These are phyloP conservation scores for Neurospora tetrasperma DNA, from an alignment of 495 filamentous ascomycete genomes.

Conservation along the genomic window DNA sequence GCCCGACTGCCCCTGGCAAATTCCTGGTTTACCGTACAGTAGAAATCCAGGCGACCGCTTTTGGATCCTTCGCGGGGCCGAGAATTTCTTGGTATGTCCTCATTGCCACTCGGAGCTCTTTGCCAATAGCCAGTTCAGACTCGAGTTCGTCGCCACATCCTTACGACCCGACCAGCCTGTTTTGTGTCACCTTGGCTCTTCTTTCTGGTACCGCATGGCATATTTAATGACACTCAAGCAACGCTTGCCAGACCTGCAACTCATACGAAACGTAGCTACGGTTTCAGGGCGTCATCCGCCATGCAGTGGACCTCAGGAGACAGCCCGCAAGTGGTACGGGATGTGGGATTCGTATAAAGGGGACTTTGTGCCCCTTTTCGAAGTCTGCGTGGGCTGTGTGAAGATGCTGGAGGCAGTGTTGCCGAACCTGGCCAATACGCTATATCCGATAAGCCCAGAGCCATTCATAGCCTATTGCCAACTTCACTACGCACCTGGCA, in stretches of 20 bases:
- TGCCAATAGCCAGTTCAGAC: slow-evolving; percentile 26
- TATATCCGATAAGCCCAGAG: slow-evolving; percentile 4
- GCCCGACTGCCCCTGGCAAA: slow-evolving; percentile 28
- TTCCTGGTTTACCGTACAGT: slow-evolving; percentile 8
- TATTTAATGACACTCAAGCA: slow-evolving; percentile 34
- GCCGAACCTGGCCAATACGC: slow-evolving; percentile 28
- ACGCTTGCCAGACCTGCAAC: slow-evolving; percentile 24
- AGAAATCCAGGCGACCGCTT: slow-evolving; percentile 25
- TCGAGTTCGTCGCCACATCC: slow-evolving; percentile 27
- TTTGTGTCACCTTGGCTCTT: slow-evolving; percentile 35
- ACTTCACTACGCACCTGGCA: slow-evolving; percentile 23
- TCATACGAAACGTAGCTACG: slow-evolving; percentile 30
- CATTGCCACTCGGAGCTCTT: slow-evolving; percentile 32
- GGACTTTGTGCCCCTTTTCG: slow-evolving; percentile 25
- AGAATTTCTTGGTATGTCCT: slow-evolving; percentile 38
- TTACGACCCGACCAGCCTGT: slow-evolving; percentile 27
- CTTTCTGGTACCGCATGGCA: slow-evolving; percentile 37
- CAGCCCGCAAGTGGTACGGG: slow-evolving; percentile 32
- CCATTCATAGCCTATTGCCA: slow-evolving; percentile 29
- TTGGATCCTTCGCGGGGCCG: slow-evolving; percentile 29
- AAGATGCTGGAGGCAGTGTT: slow-evolving; percentile 31
- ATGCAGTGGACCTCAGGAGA: slow-evolving; percentile 23
- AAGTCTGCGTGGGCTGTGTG: slow-evolving; percentile 32
- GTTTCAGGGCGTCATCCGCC: slow-evolving; percentile 23
- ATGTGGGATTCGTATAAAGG: slow-evolving; percentile 27